Evolutionary conservation across 306 rosid genomes (phyloP), one percentile per base, ranked within the genome.

Genomic region (Corylus heterophylla): DNA sequence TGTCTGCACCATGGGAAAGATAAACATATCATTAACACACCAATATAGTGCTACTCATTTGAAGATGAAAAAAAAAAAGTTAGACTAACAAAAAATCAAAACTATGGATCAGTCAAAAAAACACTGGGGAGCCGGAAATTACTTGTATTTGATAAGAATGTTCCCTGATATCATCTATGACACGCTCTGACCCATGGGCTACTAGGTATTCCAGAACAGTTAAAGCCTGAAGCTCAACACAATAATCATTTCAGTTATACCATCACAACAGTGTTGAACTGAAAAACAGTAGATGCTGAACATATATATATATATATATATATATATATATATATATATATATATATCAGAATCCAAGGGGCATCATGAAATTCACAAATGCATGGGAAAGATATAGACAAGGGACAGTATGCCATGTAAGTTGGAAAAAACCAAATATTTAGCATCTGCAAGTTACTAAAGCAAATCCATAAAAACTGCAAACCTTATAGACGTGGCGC

Each of bases 401-500:
- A 29, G 27, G 50, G 66, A n/a, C 44, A 31, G 47, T 17, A 59
- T 74, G 18, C 12, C 29, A 67, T 42, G n/a, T 18, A 67, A 67
- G 27, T 67, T 39, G 68, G 14, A 68, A 25, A 27, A 61, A 74
- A 68, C 29, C 75, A 58, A 47, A 73, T 47, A 67, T 39, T 74
- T 52, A 72, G 62, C 79, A 79, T 54, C 59, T 5, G 11, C 31
- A 52, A 74, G 75, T 55, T 58, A 59, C 63, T 48, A 63, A 73
- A 76, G 64, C 56, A 85, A 62, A 75, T 70, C 71, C 35, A 68
- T 35, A 78, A 77, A 71, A 1, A 51, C 67, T 73, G 58, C 2
- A 70, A 78, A 96, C 99, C 99, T 96, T 96, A 89, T 93, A 96
- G 79, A 96, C 99, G 75, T 96, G 99, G 70, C 99, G 92, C 99